Percentiles rank a stretch among this genome's conserved stretches.
These are phyloP conservation scores for Vitis amurensis DNA, from an alignment of 164 flowering plant genomes.

Conservation along the genomic window DNA sequence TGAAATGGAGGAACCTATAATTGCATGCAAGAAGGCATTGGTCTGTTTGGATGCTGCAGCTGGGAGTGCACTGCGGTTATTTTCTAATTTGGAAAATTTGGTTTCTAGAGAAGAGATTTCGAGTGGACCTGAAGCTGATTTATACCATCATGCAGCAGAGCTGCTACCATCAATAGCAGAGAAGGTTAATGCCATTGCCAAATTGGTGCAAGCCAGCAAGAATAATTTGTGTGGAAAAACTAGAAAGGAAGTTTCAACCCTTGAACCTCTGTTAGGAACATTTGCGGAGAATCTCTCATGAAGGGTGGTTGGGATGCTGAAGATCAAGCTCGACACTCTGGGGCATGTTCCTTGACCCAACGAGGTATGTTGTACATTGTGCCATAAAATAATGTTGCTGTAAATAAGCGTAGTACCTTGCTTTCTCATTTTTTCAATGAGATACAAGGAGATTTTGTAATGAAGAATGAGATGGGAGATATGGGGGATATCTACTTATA, in stretches of 20 bases:
- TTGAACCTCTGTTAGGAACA: slow-evolving; percentile 33
- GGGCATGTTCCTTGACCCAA: not conserved
- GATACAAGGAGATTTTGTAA: not conserved
- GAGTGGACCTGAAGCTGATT: slow-evolving; percentile 15
- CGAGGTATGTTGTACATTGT: not conserved
- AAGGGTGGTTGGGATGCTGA: slow-evolving; percentile 29
- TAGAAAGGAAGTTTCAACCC: slow-evolving; percentile 14
- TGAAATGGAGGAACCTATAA: slow-evolving; percentile 24
- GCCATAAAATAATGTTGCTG: not conserved
- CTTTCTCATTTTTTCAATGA: not conserved
- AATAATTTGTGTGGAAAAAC: slow-evolving; percentile 3
- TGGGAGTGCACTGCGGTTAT: slow-evolving; percentile 34
- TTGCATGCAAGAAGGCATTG: slow-evolving; percentile 45
- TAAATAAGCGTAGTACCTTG: not conserved
- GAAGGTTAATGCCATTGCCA: slow-evolving; percentile 40
- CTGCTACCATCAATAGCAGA: slow-evolving; percentile 38
- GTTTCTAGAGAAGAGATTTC: slow-evolving; percentile 19
- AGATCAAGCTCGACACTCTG: slow-evolving; percentile 12
- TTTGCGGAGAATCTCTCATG: slow-evolving; percentile 30
- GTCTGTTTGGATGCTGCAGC: slow-evolving; percentile 43
- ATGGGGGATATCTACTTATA: no score
- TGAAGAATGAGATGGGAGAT: not conserved
- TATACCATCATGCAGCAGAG: slow-evolving; percentile 34
- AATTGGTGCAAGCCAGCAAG: slow-evolving; percentile 20
- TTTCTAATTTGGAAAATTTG: slow-evolving; percentile 26